These are phyloP conservation scores for Boletales sp. DNA, from an alignment of 768 basidiomycete species.

Conservation along the genomic window DNA sequence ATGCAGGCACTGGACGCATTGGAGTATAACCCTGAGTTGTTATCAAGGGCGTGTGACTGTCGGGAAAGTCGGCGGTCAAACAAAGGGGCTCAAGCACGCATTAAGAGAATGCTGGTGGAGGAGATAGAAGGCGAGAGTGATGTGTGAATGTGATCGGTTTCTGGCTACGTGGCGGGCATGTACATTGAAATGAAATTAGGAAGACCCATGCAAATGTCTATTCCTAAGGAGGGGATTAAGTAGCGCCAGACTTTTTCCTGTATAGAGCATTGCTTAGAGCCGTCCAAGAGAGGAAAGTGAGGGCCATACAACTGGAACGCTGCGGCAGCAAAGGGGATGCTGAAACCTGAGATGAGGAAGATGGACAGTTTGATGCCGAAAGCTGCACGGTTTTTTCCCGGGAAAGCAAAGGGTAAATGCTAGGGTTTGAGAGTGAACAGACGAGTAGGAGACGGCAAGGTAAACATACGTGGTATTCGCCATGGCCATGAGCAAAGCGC, in stretches of 20 bases:
- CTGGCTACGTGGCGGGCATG: constrained; percentile 1
- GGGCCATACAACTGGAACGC: constrained; percentile 59
- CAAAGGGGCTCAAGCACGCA: constrained; percentile 37
- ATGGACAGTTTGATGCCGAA: constrained; percentile 36
- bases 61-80: constrained; percentile 34
- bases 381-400: constrained; percentile 45
- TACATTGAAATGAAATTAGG: constrained; percentile 3
- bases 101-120: constrained; percentile 27
- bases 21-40: constrained; percentile 58
- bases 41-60: constrained; percentile 68
- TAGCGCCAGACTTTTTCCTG: constrained; percentile 40
- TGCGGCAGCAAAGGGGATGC: constrained; percentile 64
- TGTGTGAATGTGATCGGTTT: constrained; percentile 7
- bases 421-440: constrained; percentile 15
- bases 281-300: background rate
- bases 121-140: constrained; percentile 20
- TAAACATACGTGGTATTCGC: constrained; percentile 47
- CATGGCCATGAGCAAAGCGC: constrained; percentile 49
- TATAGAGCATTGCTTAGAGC: constrained; percentile 2
- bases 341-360: constrained; percentile 53
- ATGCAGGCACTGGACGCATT: constrained; percentile 66
- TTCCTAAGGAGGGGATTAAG: constrained; percentile 16
- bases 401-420: constrained; percentile 57
- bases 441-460: background rate
- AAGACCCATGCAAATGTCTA: constrained; percentile 3